Conservation (phyloP, 2,329 filamentous ascomycete genomes). For the Corniculantispora saksenae region DNA sequence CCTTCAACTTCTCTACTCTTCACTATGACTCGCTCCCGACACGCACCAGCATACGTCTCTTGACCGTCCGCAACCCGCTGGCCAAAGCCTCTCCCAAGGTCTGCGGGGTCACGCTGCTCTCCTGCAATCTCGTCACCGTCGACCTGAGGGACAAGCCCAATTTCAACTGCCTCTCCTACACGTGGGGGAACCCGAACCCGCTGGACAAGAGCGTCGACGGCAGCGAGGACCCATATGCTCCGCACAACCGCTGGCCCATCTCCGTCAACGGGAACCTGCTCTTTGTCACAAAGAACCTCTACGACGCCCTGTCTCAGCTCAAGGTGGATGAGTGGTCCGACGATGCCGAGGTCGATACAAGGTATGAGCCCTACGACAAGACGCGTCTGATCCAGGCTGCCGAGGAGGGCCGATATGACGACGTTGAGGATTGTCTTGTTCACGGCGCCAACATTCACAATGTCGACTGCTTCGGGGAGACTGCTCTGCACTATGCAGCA, state of each 20-base stretch:
- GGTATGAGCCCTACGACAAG: constrained; percentile 17
- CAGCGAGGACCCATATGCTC: constrained; percentile 11
- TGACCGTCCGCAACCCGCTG: constrained; percentile 14
- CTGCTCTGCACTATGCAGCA: constrained; percentile 19
- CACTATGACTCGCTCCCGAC: constrained; percentile 8
- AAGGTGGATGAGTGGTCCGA: constrained; percentile 4
- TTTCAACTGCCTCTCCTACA: constrained; percentile 22
- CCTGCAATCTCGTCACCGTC: constrained; percentile 12
- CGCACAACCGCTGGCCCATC: constrained; percentile 18
- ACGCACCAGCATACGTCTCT: constrained; percentile 8
- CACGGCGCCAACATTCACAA: constrained; percentile 19
- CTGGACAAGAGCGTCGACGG: not conserved
- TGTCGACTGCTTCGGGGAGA: constrained; percentile 16
- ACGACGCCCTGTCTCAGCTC: constrained; percentile 14
- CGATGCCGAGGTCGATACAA: constrained; percentile 10
- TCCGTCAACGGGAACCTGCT: constrained; percentile 16
- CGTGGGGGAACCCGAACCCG: constrained; percentile 20
- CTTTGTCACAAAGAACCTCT: constrained; percentile 27
- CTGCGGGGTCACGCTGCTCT: constrained; percentile 14
- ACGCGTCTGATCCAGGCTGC: constrained; percentile 19
- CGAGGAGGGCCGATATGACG: constrained; percentile 14
- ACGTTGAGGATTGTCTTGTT: constrained; percentile 14
- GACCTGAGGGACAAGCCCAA: constrained; percentile 13
- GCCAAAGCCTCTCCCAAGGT: constrained; percentile 8
- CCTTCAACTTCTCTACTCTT: not conserved